Evolutionary conservation across 1,284 basidiomycete genomes (phyloP).

Genomic region (Cutaneotrichosporon sp.): DNA sequence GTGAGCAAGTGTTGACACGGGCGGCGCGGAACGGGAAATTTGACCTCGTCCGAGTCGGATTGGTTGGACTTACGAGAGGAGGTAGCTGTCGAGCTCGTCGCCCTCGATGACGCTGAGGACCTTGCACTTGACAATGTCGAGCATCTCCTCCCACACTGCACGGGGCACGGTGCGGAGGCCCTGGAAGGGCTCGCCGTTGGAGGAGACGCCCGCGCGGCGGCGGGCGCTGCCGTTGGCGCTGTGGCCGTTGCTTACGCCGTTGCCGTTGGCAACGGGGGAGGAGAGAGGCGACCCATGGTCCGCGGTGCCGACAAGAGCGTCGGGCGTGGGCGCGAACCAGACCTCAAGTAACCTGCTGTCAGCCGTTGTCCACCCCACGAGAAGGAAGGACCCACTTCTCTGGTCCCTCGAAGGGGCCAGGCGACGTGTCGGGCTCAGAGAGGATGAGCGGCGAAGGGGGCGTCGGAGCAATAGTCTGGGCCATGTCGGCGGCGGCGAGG

Average conservation of each 20-base stretch:
- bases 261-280: background rate
- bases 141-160: constrained; percentile 92
- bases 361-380: background rate
- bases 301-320: constrained; percentile 57
- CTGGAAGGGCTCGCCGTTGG: constrained; percentile 20
- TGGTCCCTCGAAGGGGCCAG: constrained; percentile 59
- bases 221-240: background rate
- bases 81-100: constrained; percentile 87
- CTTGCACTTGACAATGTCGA: constrained; percentile 96
- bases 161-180: constrained; percentile 65
- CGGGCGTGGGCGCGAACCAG: constrained; percentile 86
- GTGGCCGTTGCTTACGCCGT: constrained; percentile 5
- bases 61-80: constrained; percentile 72
- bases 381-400: constrained; percentile 76
- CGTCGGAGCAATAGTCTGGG: constrained; percentile 19
- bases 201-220: constrained; percentile 16
- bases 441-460: constrained; percentile 27
- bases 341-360: constrained; percentile 62
- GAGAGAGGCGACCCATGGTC: constrained; percentile 7
- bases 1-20: background rate
- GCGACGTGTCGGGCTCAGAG: constrained; percentile 35
- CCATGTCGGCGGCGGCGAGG: constrained; percentile 18
- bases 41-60: background rate
- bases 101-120: constrained; percentile 88
- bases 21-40: background rate